phyloP scores from a whole-genome alignment of 169 alveolate species.

The Babesia caballi region DNA sequence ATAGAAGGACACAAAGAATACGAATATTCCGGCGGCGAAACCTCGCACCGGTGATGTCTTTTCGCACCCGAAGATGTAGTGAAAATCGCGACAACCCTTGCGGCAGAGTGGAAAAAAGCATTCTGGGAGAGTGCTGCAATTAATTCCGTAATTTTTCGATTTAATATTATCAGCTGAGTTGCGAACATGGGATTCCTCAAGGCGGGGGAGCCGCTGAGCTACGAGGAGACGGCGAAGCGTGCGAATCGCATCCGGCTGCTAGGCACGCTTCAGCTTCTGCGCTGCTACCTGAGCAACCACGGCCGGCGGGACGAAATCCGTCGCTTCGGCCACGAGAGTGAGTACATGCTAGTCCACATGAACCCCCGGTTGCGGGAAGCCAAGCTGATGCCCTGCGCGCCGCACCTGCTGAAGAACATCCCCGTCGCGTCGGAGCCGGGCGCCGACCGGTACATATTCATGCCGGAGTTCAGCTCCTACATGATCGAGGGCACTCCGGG shows the following conservation, averaged over 20 bases:
- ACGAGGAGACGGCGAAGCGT: background rate
- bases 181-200: conserved; percentile 40
- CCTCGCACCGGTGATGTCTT: too few relatives aligned
- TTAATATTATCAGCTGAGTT: too few relatives aligned
- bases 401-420: conserved; percentile 22
- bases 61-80: too few relatives aligned
- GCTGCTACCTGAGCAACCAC: conserved; percentile 48
- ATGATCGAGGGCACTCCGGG: conserved; percentile 74
- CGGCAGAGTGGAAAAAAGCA: too few relatives aligned
- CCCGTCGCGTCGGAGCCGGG: conserved; percentile 34
- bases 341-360: conserved; percentile 64
- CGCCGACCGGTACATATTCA: conserved; percentile 22
- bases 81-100: too few relatives aligned
- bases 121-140: too few relatives aligned
- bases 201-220: conserved; percentile 27
- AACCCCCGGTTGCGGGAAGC: conserved; percentile 56
- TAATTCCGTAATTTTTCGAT: too few relatives aligned
- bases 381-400: conserved; percentile 36
- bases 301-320: conserved; percentile 57
- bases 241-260: conserved; percentile 36
- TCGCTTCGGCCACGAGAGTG: conserved; percentile 73
- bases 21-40: too few relatives aligned
- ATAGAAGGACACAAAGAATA: too few relatives aligned
- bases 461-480: conserved; percentile 75
- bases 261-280: conserved; percentile 66